These are phyloP conservation scores for Anthostomella pinea DNA, from an alignment of 2,329 filamentous ascomycete species.

Conservation along the genomic window DNA sequence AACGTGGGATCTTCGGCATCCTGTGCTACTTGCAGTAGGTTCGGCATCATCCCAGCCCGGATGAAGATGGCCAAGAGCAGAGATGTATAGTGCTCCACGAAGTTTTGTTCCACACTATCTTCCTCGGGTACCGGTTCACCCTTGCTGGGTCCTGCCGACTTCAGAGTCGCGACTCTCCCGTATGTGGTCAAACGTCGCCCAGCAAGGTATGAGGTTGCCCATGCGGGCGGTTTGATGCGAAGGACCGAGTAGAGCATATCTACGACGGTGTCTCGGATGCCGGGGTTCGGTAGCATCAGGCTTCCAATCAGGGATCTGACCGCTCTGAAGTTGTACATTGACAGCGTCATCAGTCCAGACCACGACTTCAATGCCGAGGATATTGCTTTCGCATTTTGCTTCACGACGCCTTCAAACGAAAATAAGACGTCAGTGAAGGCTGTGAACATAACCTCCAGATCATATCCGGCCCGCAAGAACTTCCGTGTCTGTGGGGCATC, in stretches of 20 bases:
- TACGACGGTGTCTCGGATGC: slow-evolving; percentile 71
- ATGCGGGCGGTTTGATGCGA: slow-evolving; percentile 88
- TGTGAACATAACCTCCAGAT: slow-evolving; percentile 85
- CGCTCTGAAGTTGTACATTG: slow-evolving; percentile 83
- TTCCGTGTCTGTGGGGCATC: slow-evolving; percentile 79
- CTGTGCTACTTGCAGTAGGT: slow-evolving; percentile 62
- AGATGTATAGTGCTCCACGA: slow-evolving; percentile 92
- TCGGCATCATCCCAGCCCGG: slow-evolving; percentile 69
- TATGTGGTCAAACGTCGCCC: slow-evolving; percentile 93
- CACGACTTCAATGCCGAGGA: slow-evolving; percentile 88
- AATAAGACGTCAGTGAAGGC: slow-evolving; percentile 82
- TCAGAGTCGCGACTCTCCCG: slow-evolving; percentile 85
- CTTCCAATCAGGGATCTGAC: slow-evolving; percentile 74
- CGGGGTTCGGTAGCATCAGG: slow-evolving; percentile 54
- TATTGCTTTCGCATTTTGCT: slow-evolving; percentile 89
- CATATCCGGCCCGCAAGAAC: slow-evolving; percentile 83
- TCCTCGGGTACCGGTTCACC: slow-evolving; percentile 58
- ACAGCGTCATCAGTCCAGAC: slow-evolving; percentile 85
- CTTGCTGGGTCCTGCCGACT: slow-evolving; percentile 51
- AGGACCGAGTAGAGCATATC: slow-evolving; percentile 79
- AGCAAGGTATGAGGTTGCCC: slow-evolving; percentile 93
- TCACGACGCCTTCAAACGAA: slow-evolving; percentile 61
- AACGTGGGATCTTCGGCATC: slow-evolving; percentile 66
- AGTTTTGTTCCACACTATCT: slow-evolving; percentile 70
- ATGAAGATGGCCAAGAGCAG: slow-evolving; percentile 83